These are phyloP conservation scores for Candida lessepsii DNA, from an alignment of 805 yeast species.

Conservation along the genomic window DNA sequence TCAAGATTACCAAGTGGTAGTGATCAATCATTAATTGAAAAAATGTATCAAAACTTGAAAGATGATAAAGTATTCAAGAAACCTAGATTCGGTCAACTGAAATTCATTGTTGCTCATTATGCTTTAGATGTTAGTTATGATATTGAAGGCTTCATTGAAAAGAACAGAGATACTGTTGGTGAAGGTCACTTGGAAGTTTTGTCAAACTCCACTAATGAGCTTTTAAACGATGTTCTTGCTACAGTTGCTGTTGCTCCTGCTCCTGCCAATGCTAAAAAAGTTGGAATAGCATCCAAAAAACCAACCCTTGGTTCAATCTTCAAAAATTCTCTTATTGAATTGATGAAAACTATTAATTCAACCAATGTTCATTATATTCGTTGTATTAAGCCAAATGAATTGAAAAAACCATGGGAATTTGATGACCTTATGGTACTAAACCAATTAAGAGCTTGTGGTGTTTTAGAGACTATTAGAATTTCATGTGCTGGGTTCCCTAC, in stretches of 20 bases:
- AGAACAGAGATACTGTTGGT: conserved; percentile 95
- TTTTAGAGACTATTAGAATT: conserved; percentile 90
- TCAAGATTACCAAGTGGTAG: conserved; percentile 91
- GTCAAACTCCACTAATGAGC: conserved; percentile 62
- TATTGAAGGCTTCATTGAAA: conserved; percentile 92
- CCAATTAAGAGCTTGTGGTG: conserved; percentile 98
- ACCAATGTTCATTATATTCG: conserved; percentile 96
- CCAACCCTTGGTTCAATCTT: conserved; percentile 95
- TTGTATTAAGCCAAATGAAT: conserved; percentile 95
- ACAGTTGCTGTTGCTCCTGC: conserved; percentile 61
- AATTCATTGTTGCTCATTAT: conserved; percentile 88
- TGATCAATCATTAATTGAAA: conserved; percentile 89
- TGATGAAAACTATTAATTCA: conserved; percentile 89
- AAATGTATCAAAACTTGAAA: conserved; percentile 81
- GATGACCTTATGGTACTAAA: conserved; percentile 93
- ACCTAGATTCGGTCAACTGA: conserved; percentile 90
- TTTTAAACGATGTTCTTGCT: conserved; percentile 62
- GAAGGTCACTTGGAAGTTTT: conserved; percentile 91
- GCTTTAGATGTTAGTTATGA: conserved; percentile 93
- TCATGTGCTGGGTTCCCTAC: conserved; percentile 99
- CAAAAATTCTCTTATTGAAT: conserved; percentile 85
- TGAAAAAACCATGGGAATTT: conserved; percentile 92
- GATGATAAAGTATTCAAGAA: conserved; percentile 80
- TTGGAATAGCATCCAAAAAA: conserved; percentile 53
- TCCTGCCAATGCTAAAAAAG: conserved; percentile 28